These are phyloP conservation scores for Thielaviopsis ethacetica DNA, from an alignment of 2,329 filamentous ascomycete genomes.

Conservation along the genomic window DNA sequence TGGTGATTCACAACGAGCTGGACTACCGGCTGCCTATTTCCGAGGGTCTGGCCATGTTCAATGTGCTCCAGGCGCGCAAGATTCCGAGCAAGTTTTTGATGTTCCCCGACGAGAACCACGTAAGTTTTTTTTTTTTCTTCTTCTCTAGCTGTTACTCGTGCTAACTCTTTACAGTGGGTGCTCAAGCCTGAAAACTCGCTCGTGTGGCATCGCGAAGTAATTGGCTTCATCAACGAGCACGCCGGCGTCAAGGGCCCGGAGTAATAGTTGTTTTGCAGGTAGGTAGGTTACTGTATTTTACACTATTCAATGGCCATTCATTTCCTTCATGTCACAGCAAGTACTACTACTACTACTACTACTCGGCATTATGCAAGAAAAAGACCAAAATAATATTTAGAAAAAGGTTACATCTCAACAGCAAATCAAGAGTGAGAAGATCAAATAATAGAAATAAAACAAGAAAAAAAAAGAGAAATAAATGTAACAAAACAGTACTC, in stretches of 20 bases:
- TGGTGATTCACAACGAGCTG: conserved; percentile 73
- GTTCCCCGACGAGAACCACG: conserved; percentile 60
- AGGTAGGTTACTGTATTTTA: not conserved
- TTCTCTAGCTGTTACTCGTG: not conserved
- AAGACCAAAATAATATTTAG: not conserved
- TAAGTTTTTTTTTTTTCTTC: conserved; percentile 16
- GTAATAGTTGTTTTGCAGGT: not conserved
- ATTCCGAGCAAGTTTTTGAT: conserved; percentile 64
- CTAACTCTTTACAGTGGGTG: conserved; percentile 44
- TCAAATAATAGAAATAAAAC: not conserved
- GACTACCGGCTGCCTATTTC: conserved; percentile 79
- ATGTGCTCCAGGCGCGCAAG: conserved; percentile 59
- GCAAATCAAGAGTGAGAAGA: no score
- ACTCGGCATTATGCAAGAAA: not conserved
- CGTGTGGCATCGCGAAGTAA: conserved; percentile 75
- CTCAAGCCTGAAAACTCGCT: conserved; percentile 82
- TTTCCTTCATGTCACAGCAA: not conserved
- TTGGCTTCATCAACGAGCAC: conserved; percentile 59
- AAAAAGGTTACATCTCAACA: not conserved
- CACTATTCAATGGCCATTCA: not conserved
- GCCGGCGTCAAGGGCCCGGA: conserved; percentile 23
- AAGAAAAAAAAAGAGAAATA: conserved; percentile 4
- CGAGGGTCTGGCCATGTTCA: conserved; percentile 74
- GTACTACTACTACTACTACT: no score
- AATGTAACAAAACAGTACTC: conserved; percentile 11